A percentile compares a stretch with the other conserved stretches of the same genome.
Conservation (phyloP, 306 rosid genomes). For the Malus asiatica region DNA sequence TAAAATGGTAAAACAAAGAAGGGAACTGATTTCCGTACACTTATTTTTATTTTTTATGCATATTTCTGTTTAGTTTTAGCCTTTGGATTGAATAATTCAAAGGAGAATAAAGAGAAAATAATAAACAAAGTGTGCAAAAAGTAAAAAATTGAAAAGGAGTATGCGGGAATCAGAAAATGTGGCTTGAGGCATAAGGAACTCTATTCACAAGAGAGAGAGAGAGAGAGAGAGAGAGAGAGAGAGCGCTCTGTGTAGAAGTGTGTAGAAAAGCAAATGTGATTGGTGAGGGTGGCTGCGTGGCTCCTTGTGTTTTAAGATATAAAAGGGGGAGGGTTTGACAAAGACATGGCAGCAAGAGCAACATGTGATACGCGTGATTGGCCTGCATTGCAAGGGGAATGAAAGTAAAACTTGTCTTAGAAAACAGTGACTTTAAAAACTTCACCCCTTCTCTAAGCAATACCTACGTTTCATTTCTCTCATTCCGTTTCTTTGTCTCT, state of each 20-base stretch:
- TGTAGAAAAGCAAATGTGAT: conserved; percentile 41
- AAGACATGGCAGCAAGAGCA: conserved; percentile 54
- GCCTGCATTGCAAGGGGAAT: conserved; percentile 24
- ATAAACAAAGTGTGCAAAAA: too few relatives aligned
- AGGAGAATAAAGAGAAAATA: too few relatives aligned
- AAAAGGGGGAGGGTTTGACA: conserved; percentile 35
- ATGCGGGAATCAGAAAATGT: background rate
- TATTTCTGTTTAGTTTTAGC: background rate
- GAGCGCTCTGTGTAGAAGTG: conserved; percentile 18
- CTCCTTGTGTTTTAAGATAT: conserved; percentile 52
- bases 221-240: too few relatives aligned
- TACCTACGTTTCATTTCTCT: conserved; percentile 10
- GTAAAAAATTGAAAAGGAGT: background rate
- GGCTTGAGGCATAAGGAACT: conserved; percentile 22
- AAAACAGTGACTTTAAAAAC: conserved; percentile 36
- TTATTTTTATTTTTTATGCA: background rate
- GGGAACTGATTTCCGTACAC: background rate
- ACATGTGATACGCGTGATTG: conserved; percentile 25
- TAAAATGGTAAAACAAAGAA: conserved; percentile 25
- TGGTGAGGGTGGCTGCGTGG: conserved; percentile 52
- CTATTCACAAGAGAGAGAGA: background rate
- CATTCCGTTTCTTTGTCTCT: background rate
- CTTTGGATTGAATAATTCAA: too few relatives aligned
- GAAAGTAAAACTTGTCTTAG: conserved; percentile 19
- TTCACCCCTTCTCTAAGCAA: conserved; percentile 73